These are phyloP conservation scores for Termitomyces sp. DNA, from an alignment of 768 basidiomycete species.

Conservation along the genomic window DNA sequence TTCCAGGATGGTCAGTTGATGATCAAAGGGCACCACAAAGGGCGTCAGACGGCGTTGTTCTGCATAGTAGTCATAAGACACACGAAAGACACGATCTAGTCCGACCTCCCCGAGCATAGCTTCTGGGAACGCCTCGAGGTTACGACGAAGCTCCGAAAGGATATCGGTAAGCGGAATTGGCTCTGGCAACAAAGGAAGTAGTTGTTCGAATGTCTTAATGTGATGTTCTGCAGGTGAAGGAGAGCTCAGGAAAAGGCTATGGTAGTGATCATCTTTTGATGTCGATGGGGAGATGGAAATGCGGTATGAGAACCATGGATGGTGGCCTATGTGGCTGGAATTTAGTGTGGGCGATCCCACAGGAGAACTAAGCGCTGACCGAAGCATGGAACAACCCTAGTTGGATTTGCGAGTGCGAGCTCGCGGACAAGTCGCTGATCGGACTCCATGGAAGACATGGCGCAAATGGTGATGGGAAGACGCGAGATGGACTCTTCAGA, in stretches of 20 bases:
- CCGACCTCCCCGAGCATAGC: constrained; percentile 95
- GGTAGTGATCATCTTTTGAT: constrained; percentile 75
- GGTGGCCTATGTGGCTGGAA: constrained; percentile 57
- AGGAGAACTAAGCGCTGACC: constrained; percentile 46
- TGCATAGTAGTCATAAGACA: constrained; percentile 56
- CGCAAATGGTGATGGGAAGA: constrained; percentile 68
- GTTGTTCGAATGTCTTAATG: constrained; percentile 42
- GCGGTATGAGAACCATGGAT: constrained; percentile 90
- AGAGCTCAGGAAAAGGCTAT: constrained; percentile 54
- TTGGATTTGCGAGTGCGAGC: constrained; percentile 57
- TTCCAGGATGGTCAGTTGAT: constrained; percentile 80
- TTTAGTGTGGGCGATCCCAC: constrained; percentile 8
- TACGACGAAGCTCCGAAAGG: constrained; percentile 52
- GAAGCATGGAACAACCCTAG: constrained; percentile 82
- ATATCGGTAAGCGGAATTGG: constrained; percentile 63
- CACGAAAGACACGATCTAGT: constrained; percentile 75
- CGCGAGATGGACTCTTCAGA: constrained; percentile 44
- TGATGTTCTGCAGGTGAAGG: constrained; percentile 22
- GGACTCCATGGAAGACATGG: constrained; percentile 67
- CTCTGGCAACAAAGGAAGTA: constrained; percentile 68
- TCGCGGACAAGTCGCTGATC: constrained; percentile 74
- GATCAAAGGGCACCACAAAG: constrained; percentile 74
- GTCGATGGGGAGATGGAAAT: constrained; percentile 47
- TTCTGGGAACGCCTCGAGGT: constrained; percentile 57
- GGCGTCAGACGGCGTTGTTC: constrained; percentile 60